Percentiles rank a stretch among this genome's conserved stretches.
phyloP scores from a whole-genome alignment of 495 filamentous ascomycete genomes.

The Lasiosphaeria ovina region DNA sequence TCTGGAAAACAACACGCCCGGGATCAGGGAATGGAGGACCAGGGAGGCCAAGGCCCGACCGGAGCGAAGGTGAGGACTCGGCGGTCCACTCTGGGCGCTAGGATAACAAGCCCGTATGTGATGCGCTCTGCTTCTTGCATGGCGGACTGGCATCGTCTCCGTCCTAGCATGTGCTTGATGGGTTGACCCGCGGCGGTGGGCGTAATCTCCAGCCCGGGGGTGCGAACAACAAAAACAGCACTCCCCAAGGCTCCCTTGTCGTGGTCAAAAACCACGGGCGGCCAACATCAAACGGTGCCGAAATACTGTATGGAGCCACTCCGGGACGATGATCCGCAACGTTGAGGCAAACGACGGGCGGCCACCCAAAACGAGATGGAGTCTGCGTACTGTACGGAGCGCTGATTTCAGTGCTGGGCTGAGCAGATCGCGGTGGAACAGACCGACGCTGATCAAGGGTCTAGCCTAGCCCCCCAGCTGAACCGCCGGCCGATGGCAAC shows the following conservation, averaged over 20 bases:
- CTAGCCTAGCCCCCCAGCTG: neutral
- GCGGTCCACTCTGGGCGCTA: conserved; percentile 26
- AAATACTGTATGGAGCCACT: conserved; percentile 19
- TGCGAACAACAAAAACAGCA: neutral
- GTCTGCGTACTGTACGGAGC: too few species aligned
- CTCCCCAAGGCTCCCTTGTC: neutral
- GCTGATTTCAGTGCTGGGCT: too few species aligned
- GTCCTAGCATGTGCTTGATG: conserved; percentile 21
- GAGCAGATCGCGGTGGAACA: conserved; percentile 1
- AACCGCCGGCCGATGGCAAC: neutral
- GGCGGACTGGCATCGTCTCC: conserved; percentile 18
- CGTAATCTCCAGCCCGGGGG: conserved; percentile 27
- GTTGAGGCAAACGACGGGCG: neutral
- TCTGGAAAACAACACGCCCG: conserved; percentile 27
- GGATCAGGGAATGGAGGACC: conserved; percentile 10
- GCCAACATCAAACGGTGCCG: conserved; percentile 9
- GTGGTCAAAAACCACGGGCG: neutral
- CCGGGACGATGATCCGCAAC: neutral
- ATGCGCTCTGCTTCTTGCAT: conserved; percentile 23
- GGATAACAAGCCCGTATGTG: conserved; percentile 20
- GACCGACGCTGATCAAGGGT: neutral
- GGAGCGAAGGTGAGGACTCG: conserved; percentile 31
- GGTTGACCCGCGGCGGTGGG: conserved; percentile 35
- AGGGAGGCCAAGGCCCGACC: conserved; percentile 22
- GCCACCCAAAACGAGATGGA: too few species aligned